Evolutionary conservation across 2,329 filamentous ascomycete genomes (phyloP), one percentile per base, ranked within the genome.

Genomic region (Sporothrix humicola): DNA sequence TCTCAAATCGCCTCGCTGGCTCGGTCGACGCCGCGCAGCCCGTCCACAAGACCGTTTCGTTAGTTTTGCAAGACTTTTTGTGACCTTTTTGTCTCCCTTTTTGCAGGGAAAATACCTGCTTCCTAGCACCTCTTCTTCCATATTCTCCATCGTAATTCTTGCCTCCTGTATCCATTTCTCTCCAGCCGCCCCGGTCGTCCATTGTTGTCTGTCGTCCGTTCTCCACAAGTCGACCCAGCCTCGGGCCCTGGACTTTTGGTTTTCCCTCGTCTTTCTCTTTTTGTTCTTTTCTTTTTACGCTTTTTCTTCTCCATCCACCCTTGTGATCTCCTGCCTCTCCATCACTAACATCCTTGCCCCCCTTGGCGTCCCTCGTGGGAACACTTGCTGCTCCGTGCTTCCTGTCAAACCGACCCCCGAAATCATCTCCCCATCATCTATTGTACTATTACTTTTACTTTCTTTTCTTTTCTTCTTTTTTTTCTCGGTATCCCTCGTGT

Each of bases 291-390:
- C 44, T 12, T 8, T 15, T 13, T 13, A 17, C 44, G 17, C 13
- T 61, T n/a, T 9, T 17, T 9, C 58, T 10, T 42, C 12, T 17
- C 20, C 15, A 26, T 13, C 23, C 8, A 7, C 8, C 46, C 46
- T 52, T 52, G 46, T 68, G 61, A 46, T 58, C 65, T 31, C 17
- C 56, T 68, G 20, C 52, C 37, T 73, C 72, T 65, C 71, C 63
- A 65, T 48, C 61, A 44, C 31, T 44, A 15, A 66, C 61, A 66
- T 44, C 61, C 42, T 66, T 44, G 42, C 61, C 61, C n/a, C 42
- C 42, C 61, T 63, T 44, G 58, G 31, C 61, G 61, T 48, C 44
- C 23, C 46, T 52, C 46, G 46, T 50, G 46, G 44, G 61, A 52
- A 52, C 65, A 31, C 46, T 52, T 10, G 46, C 44, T 52, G 65